Conservation (phyloP, 805 yeast genomes). For the Kodamaea jinghongensis region DNA sequence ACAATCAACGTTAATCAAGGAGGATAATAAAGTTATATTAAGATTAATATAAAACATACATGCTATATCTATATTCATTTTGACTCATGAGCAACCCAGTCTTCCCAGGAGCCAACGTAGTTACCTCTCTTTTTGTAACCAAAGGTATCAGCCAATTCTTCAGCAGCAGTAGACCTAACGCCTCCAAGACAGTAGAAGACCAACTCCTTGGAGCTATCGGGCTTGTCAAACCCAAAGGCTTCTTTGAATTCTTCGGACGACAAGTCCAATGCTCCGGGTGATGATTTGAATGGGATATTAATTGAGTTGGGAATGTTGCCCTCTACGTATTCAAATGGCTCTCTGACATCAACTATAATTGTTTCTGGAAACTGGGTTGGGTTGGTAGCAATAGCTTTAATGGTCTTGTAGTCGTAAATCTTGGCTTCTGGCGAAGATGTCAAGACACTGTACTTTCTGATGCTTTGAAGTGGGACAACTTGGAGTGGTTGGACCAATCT, state of each 20-base stretch:
- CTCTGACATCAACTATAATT: slow-evolving; percentile 85
- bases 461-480: background rate
- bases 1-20: slow-evolving; percentile 14
- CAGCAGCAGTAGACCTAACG: slow-evolving; percentile 85
- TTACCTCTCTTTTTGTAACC: slow-evolving; percentile 85
- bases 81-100: slow-evolving; percentile 58
- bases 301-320: slow-evolving; percentile 84
- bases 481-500: no score
- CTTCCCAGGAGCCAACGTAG: slow-evolving; percentile 83
- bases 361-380: slow-evolving; percentile 43
- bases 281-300: slow-evolving; percentile 84
- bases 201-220: slow-evolving; percentile 64
- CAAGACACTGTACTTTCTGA: slow-evolving; percentile 32
- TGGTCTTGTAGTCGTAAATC: slow-evolving; percentile 49
- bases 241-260: slow-evolving; percentile 76
- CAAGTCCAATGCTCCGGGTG: slow-evolving; percentile 89
- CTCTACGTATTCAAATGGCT: slow-evolving; percentile 71
- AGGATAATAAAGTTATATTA: no score
- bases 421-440: slow-evolving; percentile 43
- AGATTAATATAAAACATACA: no score
- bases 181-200: slow-evolving; percentile 93
- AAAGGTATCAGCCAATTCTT: slow-evolving; percentile 84
- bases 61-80: slow-evolving; percentile 11
- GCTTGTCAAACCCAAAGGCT: slow-evolving; percentile 79
- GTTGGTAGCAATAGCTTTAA: slow-evolving; percentile 42